These are phyloP conservation scores for Termitomyces eurrhizus DNA, from an alignment of 768 basidiomycete species.

Conservation along the genomic window DNA sequence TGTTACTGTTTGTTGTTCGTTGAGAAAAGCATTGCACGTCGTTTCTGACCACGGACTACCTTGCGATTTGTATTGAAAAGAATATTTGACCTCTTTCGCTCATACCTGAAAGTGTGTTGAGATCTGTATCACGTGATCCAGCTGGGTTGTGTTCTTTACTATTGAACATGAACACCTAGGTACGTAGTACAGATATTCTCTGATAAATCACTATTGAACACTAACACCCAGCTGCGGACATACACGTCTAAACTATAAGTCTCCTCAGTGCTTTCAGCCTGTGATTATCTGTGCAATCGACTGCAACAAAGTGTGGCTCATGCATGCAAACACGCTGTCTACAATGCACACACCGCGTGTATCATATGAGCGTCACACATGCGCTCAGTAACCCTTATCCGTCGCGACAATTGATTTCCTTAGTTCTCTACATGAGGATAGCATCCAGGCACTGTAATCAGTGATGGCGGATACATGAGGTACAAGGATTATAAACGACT, in stretches of 20 bases:
- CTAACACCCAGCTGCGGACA: too few species aligned
- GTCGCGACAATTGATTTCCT: neutral
- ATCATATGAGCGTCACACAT: conserved; percentile 6
- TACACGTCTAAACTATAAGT: too few species aligned
- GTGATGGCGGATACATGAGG: conserved; percentile 15
- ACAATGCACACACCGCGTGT: conserved; percentile 15
- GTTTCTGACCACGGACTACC: neutral
- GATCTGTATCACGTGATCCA: too few species aligned
- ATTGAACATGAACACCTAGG: too few species aligned
- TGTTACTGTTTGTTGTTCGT: neutral
- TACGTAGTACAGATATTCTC: too few species aligned
- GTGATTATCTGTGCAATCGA: too few species aligned
- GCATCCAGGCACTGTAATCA: neutral
- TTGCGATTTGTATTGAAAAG: neutral
- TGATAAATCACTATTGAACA: too few species aligned
- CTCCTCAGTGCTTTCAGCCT: too few species aligned
- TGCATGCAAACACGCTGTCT: neutral
- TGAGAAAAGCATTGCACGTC: neutral
- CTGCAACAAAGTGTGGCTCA: neutral
- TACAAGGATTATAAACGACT: neutral
- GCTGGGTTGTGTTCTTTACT: too few species aligned
- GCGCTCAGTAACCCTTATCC: neutral
- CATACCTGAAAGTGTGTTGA: neutral
- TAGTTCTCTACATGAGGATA: neutral
- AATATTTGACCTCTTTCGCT: neutral